Conservation (phyloP, 768 basidiomycete genomes). For the Xerocomellus amylosporus region DNA sequence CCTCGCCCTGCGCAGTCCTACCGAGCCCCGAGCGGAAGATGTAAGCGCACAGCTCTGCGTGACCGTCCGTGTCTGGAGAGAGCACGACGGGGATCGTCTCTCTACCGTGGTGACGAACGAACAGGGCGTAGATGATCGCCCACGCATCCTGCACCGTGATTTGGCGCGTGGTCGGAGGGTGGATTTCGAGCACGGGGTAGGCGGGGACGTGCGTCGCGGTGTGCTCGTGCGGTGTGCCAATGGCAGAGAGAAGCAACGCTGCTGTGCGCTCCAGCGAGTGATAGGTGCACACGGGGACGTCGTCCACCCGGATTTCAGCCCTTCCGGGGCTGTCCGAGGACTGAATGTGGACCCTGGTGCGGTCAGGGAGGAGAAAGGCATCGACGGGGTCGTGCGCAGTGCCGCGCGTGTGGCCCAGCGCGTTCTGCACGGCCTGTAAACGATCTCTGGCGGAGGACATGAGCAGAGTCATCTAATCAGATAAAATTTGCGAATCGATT, state of each 20-base stretch:
- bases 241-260: conserved; percentile 13
- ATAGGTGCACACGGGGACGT: conserved; percentile 13
- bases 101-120: conserved; percentile 36
- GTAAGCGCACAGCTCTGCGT: conserved; percentile 35
- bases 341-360: conserved; percentile 5
- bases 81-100: conserved; percentile 43
- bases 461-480: conserved; percentile 4
- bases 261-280: conserved; percentile 6
- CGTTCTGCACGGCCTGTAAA: conserved; percentile 15
- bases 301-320: conserved; percentile 7
- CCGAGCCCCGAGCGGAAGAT: conserved; percentile 40
- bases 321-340: not conserved
- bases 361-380: conserved; percentile 16
- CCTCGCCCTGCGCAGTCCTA: conserved; percentile 6
- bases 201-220: conserved; percentile 18
- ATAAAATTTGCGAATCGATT: not conserved
- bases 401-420: not conserved
- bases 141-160: conserved; percentile 37
- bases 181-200: conserved; percentile 20
- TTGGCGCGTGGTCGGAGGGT: not conserved
- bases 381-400: not conserved
- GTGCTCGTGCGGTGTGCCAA: conserved; percentile 21
- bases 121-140: conserved; percentile 42
- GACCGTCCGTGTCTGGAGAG: conserved; percentile 28
- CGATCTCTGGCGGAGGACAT: conserved; percentile 9